Evolutionary conservation across 1,139 yeast species (phyloP), one percentile per base, ranked within the genome.

Genomic region (Lodderomyces beijingensis): DNA sequence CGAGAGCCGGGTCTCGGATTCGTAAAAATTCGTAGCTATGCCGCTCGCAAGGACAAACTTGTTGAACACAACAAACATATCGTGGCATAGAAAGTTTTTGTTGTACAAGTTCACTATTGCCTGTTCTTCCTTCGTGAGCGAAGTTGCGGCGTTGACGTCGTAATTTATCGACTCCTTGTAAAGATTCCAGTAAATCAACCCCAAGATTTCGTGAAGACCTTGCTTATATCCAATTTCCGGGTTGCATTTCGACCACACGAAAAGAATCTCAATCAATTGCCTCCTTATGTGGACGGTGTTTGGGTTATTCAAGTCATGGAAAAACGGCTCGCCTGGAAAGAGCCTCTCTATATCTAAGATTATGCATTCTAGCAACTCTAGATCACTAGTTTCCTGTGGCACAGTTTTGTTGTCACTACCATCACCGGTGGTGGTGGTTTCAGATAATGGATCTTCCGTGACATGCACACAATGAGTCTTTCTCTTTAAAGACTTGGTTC

Each of bases 191-290:
- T 69, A 79, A 2, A 81, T 59, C 37, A 79, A 50, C 1, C 86
- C 88, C 41, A 78, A 59, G 10, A 81, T 60, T 49, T 81, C 89
- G 53, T 81, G 89, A 40, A 75, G 63, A 0, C 89, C 89, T 48
- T 81, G 89, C 44, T 74, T 78, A 50, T 81, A 81, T 2, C 77
- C 74, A n/a, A 67, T 61, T 26, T 55, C 52, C 16, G 71, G 67
- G 44, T 76, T 74, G 42, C 69, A 63, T 44, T 70, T 68, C 19
- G 77, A 57, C 70, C 79, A 77, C 5, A 72, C 58, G 51, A 62
- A 79, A 18, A 81, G 49, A 3, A 80, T 58, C 42, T 74, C 72
- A 15, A 73, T 62, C 39, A 81, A 56, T 30, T 65, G 67, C 9
- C 56, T 47, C 44, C 73, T 72, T 19, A 42, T 35, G 10, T 37